A percentile compares a stretch with the other conserved stretches of the same genome.
Evolutionary conservation across 2,329 filamentous ascomycete species (phyloP).

Genomic region (Lecanicillium sp.): DNA sequence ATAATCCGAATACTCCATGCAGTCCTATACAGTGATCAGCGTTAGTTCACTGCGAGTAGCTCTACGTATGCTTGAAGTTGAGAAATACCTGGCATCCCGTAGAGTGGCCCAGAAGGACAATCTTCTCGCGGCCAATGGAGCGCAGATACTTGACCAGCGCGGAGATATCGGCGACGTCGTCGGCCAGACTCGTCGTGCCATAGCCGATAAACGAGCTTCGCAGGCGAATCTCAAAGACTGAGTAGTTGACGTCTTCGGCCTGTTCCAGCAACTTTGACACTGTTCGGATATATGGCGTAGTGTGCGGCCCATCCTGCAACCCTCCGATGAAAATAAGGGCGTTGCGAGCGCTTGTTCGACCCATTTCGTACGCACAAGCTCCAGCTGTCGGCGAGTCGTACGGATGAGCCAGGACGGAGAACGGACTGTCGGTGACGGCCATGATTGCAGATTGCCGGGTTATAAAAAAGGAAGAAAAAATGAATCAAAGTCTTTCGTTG

Average conservation of each 20-base stretch:
- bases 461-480: no score
- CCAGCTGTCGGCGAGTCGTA: constrained; percentile 29
- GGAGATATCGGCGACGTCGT: constrained; percentile 46
- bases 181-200: constrained; percentile 38
- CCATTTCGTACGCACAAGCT: constrained; percentile 40
- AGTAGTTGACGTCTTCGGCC: constrained; percentile 32
- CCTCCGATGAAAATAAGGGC: constrained; percentile 64
- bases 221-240: constrained; percentile 49
- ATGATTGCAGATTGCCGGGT: constrained; percentile 12
- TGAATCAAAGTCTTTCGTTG: no score
- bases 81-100: constrained; percentile 45
- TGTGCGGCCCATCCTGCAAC: constrained; percentile 60
- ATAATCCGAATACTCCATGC: constrained; percentile 44
- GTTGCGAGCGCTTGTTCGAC: constrained; percentile 35
- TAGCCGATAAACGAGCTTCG: constrained; percentile 45
- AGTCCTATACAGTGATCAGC: constrained; percentile 33
- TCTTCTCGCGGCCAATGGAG: constrained; percentile 37
- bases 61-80: neutral
- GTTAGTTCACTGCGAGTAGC: neutral
- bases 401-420: constrained; percentile 36
- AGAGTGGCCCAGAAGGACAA: constrained; percentile 50
- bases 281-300: constrained; percentile 46
- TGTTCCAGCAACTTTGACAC: constrained; percentile 36
- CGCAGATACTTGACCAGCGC: constrained; percentile 46
- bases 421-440: constrained; percentile 21